Percentiles rank a stretch among this genome's conserved stretches.
These are phyloP conservation scores for Puya raimondii DNA, from an alignment of 176 grass and related monocot genomes.

Conservation along the genomic window DNA sequence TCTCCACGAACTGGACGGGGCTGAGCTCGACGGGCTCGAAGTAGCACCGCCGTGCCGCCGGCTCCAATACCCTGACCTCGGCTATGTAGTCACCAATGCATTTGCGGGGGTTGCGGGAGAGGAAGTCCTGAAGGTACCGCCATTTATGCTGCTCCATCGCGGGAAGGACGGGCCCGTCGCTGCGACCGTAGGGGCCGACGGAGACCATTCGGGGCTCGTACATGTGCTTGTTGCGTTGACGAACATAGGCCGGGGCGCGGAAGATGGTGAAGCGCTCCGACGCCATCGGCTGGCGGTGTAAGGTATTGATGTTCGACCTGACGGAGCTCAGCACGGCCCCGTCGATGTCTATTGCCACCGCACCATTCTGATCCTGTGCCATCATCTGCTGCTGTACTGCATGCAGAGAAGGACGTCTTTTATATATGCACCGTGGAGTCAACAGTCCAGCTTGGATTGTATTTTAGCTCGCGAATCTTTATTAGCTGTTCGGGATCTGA, in stretches of 20 bases:
- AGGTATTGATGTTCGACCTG: too few relatives aligned
- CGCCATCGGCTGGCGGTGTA: too few relatives aligned
- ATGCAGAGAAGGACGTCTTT: too few relatives aligned
- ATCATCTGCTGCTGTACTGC: too few relatives aligned
- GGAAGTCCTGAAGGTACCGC: not conserved
- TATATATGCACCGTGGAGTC: too few relatives aligned
- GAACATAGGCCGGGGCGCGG: slow-evolving; percentile 13
- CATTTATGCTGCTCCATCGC: slow-evolving; percentile 11
- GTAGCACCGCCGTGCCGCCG: slow-evolving; percentile 7
- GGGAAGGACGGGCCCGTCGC: not conserved
- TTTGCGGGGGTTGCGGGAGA: not conserved
- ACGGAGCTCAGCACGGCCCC: too few relatives aligned
- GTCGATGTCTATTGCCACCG: too few relatives aligned
- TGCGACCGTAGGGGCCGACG: slow-evolving; percentile 13
- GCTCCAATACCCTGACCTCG: slow-evolving; percentile 1
- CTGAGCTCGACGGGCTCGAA: slow-evolving; percentile 3
- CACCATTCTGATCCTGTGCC: too few relatives aligned
- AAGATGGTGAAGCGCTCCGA: not conserved
- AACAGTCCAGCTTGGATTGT: too few relatives aligned
- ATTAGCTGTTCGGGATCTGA: too few relatives aligned
- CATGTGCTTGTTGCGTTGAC: not conserved
- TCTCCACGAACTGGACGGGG: not conserved
- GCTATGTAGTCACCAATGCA: not conserved
- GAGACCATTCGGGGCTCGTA: slow-evolving; percentile 18
- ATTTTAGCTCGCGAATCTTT: too few relatives aligned